Conservation (phyloP, 106 monocot genomes). For the Vanilla planifolia region DNA sequence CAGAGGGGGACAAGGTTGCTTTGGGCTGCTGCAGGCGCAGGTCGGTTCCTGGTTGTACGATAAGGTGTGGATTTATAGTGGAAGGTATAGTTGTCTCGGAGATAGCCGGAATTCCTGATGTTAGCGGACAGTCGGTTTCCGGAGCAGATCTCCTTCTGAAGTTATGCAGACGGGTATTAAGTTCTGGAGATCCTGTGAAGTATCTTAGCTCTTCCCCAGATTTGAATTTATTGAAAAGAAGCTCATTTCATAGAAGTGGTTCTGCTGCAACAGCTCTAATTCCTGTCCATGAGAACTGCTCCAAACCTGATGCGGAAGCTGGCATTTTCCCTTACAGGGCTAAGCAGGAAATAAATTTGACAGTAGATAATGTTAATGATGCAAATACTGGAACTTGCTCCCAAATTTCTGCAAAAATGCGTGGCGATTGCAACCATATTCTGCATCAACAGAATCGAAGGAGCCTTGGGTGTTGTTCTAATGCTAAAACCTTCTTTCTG, state of each 20-base stretch:
- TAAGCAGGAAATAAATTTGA: no score
- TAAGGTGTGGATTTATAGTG: conserved; percentile 46
- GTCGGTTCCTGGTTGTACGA: neutral
- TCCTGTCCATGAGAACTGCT: neutral
- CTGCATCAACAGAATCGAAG: neutral
- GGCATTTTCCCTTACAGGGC: no score
- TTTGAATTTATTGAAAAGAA: neutral
- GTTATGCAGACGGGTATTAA: conserved; percentile 29
- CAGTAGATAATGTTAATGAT: no score
- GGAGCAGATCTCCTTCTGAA: conserved; percentile 37
- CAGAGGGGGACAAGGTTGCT: conserved; percentile 44
- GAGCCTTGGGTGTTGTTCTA: conserved; percentile 17
- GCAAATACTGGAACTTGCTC: no score
- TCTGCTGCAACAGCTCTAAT: neutral
- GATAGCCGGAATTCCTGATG: neutral
- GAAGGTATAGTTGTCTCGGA: conserved; percentile 32
- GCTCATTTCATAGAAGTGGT: neutral
- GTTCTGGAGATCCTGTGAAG: conserved; percentile 42
- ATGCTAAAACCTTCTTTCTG: conserved; percentile 53
- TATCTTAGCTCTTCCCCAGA: conserved; percentile 23
- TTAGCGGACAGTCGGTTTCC: neutral
- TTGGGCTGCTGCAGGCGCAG: conserved; percentile 19
- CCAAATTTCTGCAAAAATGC: neutral
- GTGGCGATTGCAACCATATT: neutral
- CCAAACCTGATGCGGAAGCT: no score